These are phyloP conservation scores for Phaseolus lunatus DNA, from an alignment of 306 rosid genomes.

Conservation along the genomic window DNA sequence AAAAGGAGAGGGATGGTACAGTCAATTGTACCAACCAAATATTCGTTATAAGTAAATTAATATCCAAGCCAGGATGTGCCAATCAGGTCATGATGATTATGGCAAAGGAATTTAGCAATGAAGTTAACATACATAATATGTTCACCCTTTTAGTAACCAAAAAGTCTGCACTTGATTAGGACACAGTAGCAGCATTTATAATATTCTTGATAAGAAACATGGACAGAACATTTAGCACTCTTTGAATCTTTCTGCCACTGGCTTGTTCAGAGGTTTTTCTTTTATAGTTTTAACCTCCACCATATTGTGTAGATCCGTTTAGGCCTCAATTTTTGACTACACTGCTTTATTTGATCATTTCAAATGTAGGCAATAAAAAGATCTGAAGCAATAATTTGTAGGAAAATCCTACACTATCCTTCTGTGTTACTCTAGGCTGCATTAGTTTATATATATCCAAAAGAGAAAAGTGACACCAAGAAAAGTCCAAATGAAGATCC, in stretches of 20 bases:
- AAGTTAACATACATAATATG: slow-evolving; percentile 8
- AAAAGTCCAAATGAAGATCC: slow-evolving; percentile 34
- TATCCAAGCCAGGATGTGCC: not conserved
- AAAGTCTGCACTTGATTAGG: slow-evolving; percentile 27
- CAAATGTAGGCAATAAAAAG: slow-evolving; percentile 40
- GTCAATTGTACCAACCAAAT: slow-evolving; percentile 39
- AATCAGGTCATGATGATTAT: not conserved
- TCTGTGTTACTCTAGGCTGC: slow-evolving; percentile 6
- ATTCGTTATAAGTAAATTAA: not conserved
- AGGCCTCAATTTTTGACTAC: slow-evolving; percentile 54
- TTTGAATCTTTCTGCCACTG: slow-evolving; percentile 39
- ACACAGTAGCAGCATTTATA: not conserved
- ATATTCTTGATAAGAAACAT: slow-evolving; percentile 39
- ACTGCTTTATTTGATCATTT: slow-evolving; percentile 37
- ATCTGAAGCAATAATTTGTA: slow-evolving; percentile 26
- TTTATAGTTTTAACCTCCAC: slow-evolving; percentile 24
- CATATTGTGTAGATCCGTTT: slow-evolving; percentile 32
- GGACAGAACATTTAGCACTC: slow-evolving; percentile 39
- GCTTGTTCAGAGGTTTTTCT: slow-evolving; percentile 36
- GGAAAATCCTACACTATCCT: slow-evolving; percentile 28
- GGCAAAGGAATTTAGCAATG: slow-evolving; percentile 18
- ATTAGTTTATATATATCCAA: not conserved
- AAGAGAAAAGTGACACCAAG: slow-evolving; percentile 2
- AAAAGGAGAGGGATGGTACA: slow-evolving; percentile 8
- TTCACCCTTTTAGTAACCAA: slow-evolving; percentile 28